These are phyloP conservation scores for Colletotrichum siamense DNA, from an alignment of 2,329 filamentous ascomycete species.

Conservation along the genomic window DNA sequence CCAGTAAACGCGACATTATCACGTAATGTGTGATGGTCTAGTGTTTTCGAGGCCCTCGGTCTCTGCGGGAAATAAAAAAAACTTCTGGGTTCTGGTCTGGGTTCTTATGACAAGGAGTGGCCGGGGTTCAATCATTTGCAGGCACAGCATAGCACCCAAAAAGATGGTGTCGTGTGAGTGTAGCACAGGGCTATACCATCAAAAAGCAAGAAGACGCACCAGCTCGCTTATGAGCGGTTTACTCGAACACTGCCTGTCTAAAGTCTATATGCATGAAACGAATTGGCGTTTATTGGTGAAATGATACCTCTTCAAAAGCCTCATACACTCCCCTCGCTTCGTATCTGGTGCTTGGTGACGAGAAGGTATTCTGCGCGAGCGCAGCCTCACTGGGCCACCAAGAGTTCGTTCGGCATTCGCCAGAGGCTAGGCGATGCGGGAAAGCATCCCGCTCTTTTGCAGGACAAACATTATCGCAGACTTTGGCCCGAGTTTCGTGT, in stretches of 20 bases:
- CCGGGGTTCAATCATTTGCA: slow-evolving; percentile 9
- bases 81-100: slow-evolving; percentile 15
- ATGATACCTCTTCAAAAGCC: neutral
- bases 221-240: neutral
- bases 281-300: neutral
- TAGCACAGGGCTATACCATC: slow-evolving; percentile 3
- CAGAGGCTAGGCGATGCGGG: neutral
- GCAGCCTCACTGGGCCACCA: neutral
- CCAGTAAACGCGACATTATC: slow-evolving; percentile 42
- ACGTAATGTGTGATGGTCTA: slow-evolving; percentile 18
- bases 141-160: neutral
- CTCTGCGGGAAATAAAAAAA: slow-evolving; percentile 21
- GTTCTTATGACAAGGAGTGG: slow-evolving; percentile 6
- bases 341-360: neutral
- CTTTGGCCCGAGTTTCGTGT: neutral
- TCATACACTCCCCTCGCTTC: neutral
- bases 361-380: neutral
- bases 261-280: neutral
- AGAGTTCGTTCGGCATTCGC: neutral
- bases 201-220: slow-evolving; percentile 7
- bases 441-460: neutral
- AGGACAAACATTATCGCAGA: neutral
- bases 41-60: slow-evolving; percentile 33
- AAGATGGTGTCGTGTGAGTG: slow-evolving; percentile 1
- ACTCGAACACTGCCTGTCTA: neutral